Evolutionary conservation across 2,329 filamentous ascomycete genomes (phyloP).

Genomic region (Calonectria multiphialidica): DNA sequence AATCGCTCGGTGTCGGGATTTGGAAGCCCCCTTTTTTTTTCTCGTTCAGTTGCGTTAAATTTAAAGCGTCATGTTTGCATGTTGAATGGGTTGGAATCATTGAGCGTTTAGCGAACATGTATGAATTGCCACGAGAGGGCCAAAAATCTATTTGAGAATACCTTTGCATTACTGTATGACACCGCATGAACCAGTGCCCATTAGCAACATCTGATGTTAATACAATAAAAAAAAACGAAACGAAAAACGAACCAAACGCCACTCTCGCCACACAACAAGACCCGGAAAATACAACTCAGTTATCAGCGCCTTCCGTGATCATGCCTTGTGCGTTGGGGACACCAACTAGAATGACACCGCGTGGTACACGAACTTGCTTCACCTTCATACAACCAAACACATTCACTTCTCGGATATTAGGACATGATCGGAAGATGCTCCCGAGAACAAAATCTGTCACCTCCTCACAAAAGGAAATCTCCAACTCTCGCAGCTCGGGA

Average conservation of each 20-base stretch:
- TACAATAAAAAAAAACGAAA: neutral
- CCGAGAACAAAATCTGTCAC: constrained; percentile 75
- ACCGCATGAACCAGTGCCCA: neutral
- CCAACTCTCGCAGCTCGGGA: constrained; percentile 76
- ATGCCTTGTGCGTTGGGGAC: constrained; percentile 71
- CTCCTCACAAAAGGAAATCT: constrained; percentile 81
- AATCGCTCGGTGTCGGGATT: neutral
- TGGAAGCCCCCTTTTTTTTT: neutral
- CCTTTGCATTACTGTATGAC: neutral
- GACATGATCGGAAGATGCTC: constrained; percentile 73
- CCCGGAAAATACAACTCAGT: constrained; percentile 22
- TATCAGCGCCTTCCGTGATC: constrained; percentile 63
- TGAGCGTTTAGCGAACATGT: neutral
- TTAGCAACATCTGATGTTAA: neutral
- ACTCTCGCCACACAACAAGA: neutral
- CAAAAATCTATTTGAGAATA: neutral
- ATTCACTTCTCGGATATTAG: constrained; percentile 68
- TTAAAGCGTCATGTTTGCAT: neutral
- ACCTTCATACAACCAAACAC: constrained; percentile 77
- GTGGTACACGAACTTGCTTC: constrained; percentile 64
- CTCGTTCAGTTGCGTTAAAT: neutral
- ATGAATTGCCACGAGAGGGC: neutral
- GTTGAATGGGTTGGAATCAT: neutral
- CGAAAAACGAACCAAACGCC: neutral
- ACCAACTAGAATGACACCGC: constrained; percentile 68